Evolutionary conservation across 73 alveolate genomes (phyloP), one percentile per base, ranked within the genome.

Genomic region (Symbiodinium pilosum): DNA sequence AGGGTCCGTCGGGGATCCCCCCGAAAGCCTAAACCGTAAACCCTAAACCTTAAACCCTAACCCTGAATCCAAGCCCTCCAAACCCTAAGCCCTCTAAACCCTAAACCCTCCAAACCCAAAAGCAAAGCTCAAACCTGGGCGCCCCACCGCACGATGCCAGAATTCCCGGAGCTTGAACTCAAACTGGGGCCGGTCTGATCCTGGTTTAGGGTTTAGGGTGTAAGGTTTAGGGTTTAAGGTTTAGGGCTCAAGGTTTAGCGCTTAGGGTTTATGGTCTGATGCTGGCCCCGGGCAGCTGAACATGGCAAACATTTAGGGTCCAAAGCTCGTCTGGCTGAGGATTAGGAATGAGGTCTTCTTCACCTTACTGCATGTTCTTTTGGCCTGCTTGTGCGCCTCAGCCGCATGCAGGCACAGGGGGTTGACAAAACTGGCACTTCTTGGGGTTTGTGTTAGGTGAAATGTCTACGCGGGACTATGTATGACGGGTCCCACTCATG

Each of bases 71-170:
- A 3, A 52, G 69, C 71, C 71, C 71, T 54, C 32, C 71, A 54
- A 54, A 21, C 71, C 26, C 71, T n/a, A n/a, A n/a, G n/a, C n/a
- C n/a, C n/a, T n/a, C n/a, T n/a, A n/a, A n/a, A n/a, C n/a, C n/a
- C n/a, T n/a, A n/a, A n/a, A n/a, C n/a, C n/a, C n/a, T n/a, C n/a
- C n/a, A n/a, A n/a, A n/a, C n/a, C n/a, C n/a, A n/a, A n/a, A n/a
- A n/a, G n/a, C n/a, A 12, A 7, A 51, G 68, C 68, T 51, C 68
- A 3, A 21, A 0, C 71, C 16, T 30, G 30, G 34, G 71, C 71
- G 71, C 71, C 71, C 71, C 71, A 54, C 71, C 71, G 71, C 71
- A 21, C 71, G 71, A 54, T 54, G 71, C 71, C 71, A 54, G 71
- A 54, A 54, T 30, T 54, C 71, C 26, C 71, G 71, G 71, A 54